Base-by-base conservation (phyloP, 805 yeast species). In the Babjeviella inositovora region DNA sequence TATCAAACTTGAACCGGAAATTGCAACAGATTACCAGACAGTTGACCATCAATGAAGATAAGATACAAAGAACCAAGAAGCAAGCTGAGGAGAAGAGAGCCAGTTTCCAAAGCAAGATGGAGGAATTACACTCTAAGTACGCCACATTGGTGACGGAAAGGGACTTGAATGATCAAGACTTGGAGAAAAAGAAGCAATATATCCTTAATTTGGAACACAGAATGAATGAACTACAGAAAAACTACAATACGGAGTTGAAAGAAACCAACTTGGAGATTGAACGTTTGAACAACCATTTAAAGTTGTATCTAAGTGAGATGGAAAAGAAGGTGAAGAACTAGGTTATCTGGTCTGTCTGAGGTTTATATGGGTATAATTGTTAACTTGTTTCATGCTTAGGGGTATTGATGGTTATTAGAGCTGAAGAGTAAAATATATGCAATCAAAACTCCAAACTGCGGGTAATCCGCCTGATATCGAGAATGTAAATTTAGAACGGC, bases 251-350 rank as follows among this genome's bases (percentile, higher is more conserved):
- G 13, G 82, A 74, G 33, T 53, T 62, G 23, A 55, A 61, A 29
- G 62, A 54, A 17, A 54, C 71, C 6, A 65, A 62, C 27, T 39
- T 53, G 23, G 76, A 70, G 34, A 51, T 70, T 25, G 58, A 66
- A 12, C 51, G 58, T 28, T 50, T 75, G 26, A 65, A 65, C 27
- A 51, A 66, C 7, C 75, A 68, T 32, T 52, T 75, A 19, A 52
- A 52, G 28, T 42, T 55, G 25, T 75, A 75, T 33, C 35, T 69
- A 24, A 43, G 45, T 19, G 72, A 66, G 28, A 60, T 70, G 54
- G 51, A 52, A 18, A 58, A 52, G 32, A 50, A 30, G 38, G 34
- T n/a, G 23, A 11, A 20, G n/a, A n/a, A n/a, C n/a, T n/a, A n/a
- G n/a, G n/a, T n/a, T n/a, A n/a, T n/a, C n/a, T n/a, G n/a, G n/a